Base-by-base conservation (phyloP, 1,284 basidiomycete genomes). In the Apiotrichum siamense region DNA sequence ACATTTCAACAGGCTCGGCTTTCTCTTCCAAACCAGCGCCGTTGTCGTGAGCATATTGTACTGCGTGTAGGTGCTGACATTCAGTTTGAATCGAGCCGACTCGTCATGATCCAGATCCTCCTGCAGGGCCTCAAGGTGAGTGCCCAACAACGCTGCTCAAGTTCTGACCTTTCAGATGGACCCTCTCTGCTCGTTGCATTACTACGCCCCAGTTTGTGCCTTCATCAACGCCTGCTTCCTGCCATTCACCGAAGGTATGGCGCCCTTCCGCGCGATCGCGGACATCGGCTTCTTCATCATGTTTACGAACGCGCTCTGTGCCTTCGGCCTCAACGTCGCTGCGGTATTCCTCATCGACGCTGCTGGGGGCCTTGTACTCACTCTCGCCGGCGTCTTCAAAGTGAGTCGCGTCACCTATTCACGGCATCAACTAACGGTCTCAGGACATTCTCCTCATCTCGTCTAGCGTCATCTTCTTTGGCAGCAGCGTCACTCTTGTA, bases 281-380 rank as follows among this genome's bases (percentile, higher is more conserved):
- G 77, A 80, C 33, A 73, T 94, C 41, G 88, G 91, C 13, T 83
- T 86, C n/a, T 65, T 82, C 17, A 77, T 94, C 56, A 79, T 96
- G 45, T 21, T 90, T 48, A 81, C 82, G 59, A 97, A 97, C 69
- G 93, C 92, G 0, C 69, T 77, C n/a, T 81, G 89, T 15, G 94
- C 93, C 0, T 97, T 97, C 75, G 77, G 86, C 33, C 80, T 97
- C 54, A 97, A 97, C 71, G 80, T 75, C 11, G 87, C 92, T 0
- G 91, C 92, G 9, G 93, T 97, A 24, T 97, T 94, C 79, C 80
- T 97, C 55, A 91, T 97, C 44, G 82, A 91, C 47, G 87, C 84
- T 0, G 89, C 86, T 1, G 86, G 84, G 52, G 90, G 92, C 1
- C 79, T 97, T 52, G 83, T 96, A 7, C 78, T 97, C 58, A 97